A percentile compares a stretch with the other conserved stretches of the same genome.
These are phyloP conservation scores for Trichosanthes cucumerina DNA, from an alignment of 306 rosid genomes.

Conservation along the genomic window DNA sequence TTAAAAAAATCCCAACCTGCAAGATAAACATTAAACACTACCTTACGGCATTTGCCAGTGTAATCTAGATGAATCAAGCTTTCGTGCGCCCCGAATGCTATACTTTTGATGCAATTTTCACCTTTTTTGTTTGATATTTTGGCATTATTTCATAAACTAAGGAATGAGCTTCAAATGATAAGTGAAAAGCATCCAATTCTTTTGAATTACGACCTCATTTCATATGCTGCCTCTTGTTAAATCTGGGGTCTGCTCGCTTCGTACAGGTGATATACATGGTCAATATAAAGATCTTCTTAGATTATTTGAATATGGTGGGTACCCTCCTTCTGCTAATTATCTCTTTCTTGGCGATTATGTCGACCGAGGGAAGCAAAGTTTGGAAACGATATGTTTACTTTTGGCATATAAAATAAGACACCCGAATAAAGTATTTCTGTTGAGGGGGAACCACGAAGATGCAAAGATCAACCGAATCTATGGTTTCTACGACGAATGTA, in stretches of 20 bases:
- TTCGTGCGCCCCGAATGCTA: not conserved
- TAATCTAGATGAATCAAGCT: not conserved
- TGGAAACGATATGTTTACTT: slow-evolving; percentile 74
- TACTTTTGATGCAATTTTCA: not conserved
- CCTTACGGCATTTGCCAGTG: not conserved
- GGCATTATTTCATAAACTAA: not conserved
- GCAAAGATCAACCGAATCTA: slow-evolving; percentile 65
- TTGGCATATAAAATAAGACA: slow-evolving; percentile 61
- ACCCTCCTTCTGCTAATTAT: slow-evolving; percentile 54
- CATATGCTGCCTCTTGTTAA: not conserved
- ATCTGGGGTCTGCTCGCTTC: not conserved
- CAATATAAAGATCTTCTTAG: slow-evolving; percentile 54
- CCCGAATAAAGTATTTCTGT: slow-evolving; percentile 39
- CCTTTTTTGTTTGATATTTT: not conserved
- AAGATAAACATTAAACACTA: not conserved
- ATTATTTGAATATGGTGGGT: slow-evolving; percentile 52
- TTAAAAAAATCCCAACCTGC: not conserved
- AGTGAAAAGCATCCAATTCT: not conserved
- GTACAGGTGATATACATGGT: slow-evolving; percentile 69
- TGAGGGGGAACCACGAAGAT: slow-evolving; percentile 75
- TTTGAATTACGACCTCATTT: not conserved
- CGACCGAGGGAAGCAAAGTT: slow-evolving; percentile 66
- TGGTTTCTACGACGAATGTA: slow-evolving; percentile 69
- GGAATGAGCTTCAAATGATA: not conserved
- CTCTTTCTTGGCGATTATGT: slow-evolving; percentile 70